A percentile compares a stretch with the other conserved stretches of the same genome.
These are phyloP conservation scores for Fusarium sp. DNA, from an alignment of 2,329 filamentous ascomycete species.

Conservation along the genomic window DNA sequence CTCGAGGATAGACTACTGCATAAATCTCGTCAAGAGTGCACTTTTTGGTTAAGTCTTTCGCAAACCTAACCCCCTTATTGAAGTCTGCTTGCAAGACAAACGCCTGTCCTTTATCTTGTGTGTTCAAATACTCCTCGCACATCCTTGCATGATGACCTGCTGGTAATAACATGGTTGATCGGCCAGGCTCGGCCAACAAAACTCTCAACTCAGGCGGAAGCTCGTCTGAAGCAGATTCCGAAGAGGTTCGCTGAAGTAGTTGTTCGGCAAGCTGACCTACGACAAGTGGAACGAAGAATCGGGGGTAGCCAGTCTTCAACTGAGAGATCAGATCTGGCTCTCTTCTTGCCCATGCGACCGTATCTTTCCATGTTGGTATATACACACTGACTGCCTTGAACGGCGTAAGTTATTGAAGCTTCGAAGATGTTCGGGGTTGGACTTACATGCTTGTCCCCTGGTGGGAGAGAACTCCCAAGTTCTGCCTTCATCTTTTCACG, in stretches of 20 bases:
- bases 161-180: constrained; percentile 28
- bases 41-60: background rate
- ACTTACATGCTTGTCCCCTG: constrained; percentile 45
- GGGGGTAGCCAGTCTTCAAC: constrained; percentile 46
- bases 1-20: constrained; percentile 25
- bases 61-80: background rate
- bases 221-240: background rate
- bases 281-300: constrained; percentile 45
- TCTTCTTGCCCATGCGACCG: constrained; percentile 39
- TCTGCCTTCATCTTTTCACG: constrained; percentile 11
- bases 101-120: background rate
- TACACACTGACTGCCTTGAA: constrained; percentile 48
- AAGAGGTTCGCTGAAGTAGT: constrained; percentile 34
- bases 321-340: constrained; percentile 37
- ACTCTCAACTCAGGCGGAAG: background rate
- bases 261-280: constrained; percentile 36
- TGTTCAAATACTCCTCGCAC: constrained; percentile 38
- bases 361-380: constrained; percentile 48
- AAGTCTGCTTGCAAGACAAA: constrained; percentile 25
- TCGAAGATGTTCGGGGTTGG: background rate
- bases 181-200: background rate
- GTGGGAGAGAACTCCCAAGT: constrained; percentile 42
- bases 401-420: background rate
- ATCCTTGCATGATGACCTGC: constrained; percentile 19
- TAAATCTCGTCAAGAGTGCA: constrained; percentile 24